Percentiles rank a stretch among this genome's conserved stretches.
Conservation (phyloP, 23 red algal species). For the Cyanidium caldarium region DNA sequence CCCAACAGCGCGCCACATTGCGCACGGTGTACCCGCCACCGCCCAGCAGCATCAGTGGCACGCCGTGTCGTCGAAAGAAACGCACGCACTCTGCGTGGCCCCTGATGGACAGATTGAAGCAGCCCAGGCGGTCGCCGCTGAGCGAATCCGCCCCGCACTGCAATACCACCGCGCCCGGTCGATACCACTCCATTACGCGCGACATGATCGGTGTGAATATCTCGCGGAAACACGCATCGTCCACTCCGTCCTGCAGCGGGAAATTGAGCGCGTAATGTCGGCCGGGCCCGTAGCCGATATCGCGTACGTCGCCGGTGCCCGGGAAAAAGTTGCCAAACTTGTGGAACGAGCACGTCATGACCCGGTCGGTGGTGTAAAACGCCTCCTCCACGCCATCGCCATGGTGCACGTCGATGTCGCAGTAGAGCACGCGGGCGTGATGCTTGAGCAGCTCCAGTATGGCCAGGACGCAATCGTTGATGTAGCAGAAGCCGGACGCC, state of each 20-base stretch:
- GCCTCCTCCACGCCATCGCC: conserved; percentile 99
- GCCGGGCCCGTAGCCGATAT: conserved; percentile 65
- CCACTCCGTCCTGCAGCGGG: conserved; percentile 88
- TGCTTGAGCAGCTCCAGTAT: conserved; percentile 92
- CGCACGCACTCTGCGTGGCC: conserved; percentile 87
- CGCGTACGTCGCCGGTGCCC: conserved; percentile 75
- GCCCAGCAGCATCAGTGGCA: conserved; percentile 76
- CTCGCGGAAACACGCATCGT: conserved; percentile 65
- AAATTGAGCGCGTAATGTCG: conserved; percentile 84
- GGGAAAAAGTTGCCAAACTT: conserved; percentile 98
- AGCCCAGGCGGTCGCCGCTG: conserved; percentile 81
- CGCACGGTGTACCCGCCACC: conserved; percentile 96
- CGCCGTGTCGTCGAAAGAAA: conserved; percentile 63
- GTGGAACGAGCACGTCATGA: conserved; percentile 98
- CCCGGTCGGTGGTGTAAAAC: conserved; percentile 91
- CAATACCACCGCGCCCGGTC: conserved; percentile 75
- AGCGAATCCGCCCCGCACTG: conserved; percentile 98
- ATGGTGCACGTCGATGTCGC: conserved; percentile 98
- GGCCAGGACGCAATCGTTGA: conserved; percentile 92
- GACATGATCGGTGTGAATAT: conserved; percentile 87
- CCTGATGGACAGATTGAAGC: conserved; percentile 71
- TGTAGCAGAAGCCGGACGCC: conserved; percentile 93
- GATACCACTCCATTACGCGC: conserved; percentile 91
- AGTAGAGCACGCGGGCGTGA: conserved; percentile 80
- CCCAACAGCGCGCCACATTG: conserved; percentile 97